Evolutionary conservation across 1,284 basidiomycete species (phyloP), one percentile per base, ranked within the genome.

Genomic region (Farysia itapuensis): DNA sequence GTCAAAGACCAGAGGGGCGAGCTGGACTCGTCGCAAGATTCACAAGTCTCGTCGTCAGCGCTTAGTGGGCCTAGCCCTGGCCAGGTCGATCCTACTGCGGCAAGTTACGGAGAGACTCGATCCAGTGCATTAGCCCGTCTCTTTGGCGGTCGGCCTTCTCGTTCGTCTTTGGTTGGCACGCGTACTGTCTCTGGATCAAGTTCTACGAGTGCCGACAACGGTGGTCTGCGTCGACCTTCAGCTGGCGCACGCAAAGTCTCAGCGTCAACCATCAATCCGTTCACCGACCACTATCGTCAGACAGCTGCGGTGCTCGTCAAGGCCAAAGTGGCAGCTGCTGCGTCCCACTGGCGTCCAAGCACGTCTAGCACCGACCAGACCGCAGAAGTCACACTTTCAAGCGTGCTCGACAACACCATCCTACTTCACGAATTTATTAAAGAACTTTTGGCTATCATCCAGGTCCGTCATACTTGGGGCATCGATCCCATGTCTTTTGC

Each of bases 401-500:
- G 84, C 58, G 76, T 95, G 46, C 79, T 98, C 67, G 95, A 98
- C 77, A 97, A 98, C 72, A 87, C 93, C 20, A 90, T 98, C 16
- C 85, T 98, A 39, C 77, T 98, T 52, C 93, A 98, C 78, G 94
- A 98, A 78, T 87, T 87, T 49, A 86, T 97, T 67, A 95, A 97
- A 80, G 94, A 98, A 77, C 79, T 95, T 37, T 85, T 87, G 22
- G 89, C 89, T 16, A 86, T 94, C 48, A 84, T 95, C 43, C 86
- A 88, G 77, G 89, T 88, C 18, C 81, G 93, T 54, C 81, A 89
- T 65, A 87, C 86, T 74, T 79, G 93, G 51, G 92, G 92, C 0
- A 87, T 96, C 59, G 92, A 96, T 79, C 36, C 51, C 12, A 48
- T 74, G 9, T 23, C 34, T 1, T 53, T 67, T 18, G 12, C 12